Evolutionary conservation across 2,329 filamentous ascomycete genomes (phyloP).

Genomic region (Bimuria novae-zelandiae): DNA sequence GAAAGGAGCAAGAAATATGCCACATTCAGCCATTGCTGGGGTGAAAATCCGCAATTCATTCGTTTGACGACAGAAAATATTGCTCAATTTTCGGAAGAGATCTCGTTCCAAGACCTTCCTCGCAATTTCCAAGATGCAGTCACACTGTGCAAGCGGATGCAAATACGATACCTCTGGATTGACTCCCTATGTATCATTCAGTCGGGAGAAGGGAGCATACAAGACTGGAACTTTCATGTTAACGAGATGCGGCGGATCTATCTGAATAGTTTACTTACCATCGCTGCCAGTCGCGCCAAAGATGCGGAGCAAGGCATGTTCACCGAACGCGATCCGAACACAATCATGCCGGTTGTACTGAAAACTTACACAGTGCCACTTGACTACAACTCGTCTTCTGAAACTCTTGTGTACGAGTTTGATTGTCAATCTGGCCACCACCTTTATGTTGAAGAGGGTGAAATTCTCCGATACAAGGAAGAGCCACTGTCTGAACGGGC

Average conservation of each 20-base stretch:
- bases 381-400: too few relatives aligned
- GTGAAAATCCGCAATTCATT: background rate
- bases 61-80: background rate
- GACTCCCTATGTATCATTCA: background rate
- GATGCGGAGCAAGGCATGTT: background rate
- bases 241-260: background rate
- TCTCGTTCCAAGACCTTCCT: background rate
- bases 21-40: background rate
- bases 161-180: background rate
- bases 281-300: background rate
- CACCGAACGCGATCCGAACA: background rate
- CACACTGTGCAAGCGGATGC: background rate
- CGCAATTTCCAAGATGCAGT: background rate
- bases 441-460: too few relatives aligned
- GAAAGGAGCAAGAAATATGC: background rate
- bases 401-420: too few relatives aligned
- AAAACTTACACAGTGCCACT: too few relatives aligned
- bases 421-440: too few relatives aligned
- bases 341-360: background rate
- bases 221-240: background rate
- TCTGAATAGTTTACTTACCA: background rate
- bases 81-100: background rate
- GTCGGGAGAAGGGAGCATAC: background rate
- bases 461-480: background rate
- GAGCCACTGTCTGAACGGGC: background rate